phyloP scores from a whole-genome alignment of 169 alveolate genomes.

The Plasmodium ovale region DNA sequence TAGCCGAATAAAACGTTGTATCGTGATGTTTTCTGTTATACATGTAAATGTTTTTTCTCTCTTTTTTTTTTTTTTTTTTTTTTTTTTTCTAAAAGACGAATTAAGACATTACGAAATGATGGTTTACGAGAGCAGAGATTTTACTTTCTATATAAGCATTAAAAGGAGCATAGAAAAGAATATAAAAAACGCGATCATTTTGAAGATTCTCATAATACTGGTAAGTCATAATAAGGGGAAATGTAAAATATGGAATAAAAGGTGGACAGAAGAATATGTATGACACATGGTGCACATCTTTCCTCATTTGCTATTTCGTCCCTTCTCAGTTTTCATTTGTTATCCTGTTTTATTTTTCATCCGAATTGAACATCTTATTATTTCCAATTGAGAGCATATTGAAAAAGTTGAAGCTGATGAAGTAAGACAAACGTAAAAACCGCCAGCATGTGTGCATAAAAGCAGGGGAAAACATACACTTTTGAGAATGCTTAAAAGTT shows the following conservation, averaged over 20 bases:
- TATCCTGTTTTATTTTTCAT: constrained; percentile 43
- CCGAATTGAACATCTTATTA: constrained; percentile 32
- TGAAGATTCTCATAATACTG: constrained; percentile 43
- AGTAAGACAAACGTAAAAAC: constrained; percentile 5
- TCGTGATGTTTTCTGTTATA: no score
- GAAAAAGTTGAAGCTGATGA: constrained; percentile 68
- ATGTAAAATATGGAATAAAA: background rate
- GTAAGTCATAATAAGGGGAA: constrained; percentile 11
- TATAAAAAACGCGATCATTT: constrained; percentile 29
- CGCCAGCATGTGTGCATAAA: background rate
- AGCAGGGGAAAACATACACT: background rate
- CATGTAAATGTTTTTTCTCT: background rate
- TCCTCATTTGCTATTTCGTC: no score
- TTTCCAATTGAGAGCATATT: constrained; percentile 67
- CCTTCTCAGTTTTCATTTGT: constrained; percentile 52
- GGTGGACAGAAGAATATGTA: background rate
- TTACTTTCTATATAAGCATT: constrained; percentile 46
- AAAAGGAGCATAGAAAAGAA: constrained; percentile 19
- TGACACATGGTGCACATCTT: no score
- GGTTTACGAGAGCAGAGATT: constrained; percentile 34
- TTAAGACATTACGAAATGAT: constrained; percentile 48
- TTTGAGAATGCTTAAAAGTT: background rate
- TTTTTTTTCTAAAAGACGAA: constrained; percentile 12
- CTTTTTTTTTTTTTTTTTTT: background rate
- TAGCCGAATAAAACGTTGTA: background rate